phyloP scores from a whole-genome alignment of 1,139 yeast genomes.

The Sugiyamaella sp. region DNA sequence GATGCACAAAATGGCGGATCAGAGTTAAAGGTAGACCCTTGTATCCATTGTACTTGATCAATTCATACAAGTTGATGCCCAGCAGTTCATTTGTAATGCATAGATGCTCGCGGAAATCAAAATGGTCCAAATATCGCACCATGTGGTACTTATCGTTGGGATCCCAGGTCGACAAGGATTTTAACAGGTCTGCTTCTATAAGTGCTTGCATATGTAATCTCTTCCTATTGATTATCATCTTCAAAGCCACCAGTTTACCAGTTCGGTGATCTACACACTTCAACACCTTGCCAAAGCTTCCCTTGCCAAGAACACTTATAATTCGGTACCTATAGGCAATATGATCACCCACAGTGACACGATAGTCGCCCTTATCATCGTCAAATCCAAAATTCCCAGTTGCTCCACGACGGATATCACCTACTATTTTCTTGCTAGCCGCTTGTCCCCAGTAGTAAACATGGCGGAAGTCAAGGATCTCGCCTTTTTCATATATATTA shows the following conservation, averaged over 20 bases:
- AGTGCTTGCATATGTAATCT: conserved; percentile 79
- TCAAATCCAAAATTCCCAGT: conserved; percentile 69
- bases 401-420: conserved; percentile 47
- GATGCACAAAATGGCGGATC: conserved; percentile 54
- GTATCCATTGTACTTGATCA: conserved; percentile 62
- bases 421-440: conserved; percentile 38
- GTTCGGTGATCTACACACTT: conserved; percentile 69
- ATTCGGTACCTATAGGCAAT: conserved; percentile 76
- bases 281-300: conserved; percentile 83
- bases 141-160: conserved; percentile 49
- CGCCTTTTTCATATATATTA: conserved; percentile 56
- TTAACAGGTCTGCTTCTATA: conserved; percentile 72
- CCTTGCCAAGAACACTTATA: conserved; percentile 63
- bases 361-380: conserved; percentile 67
- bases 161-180: conserved; percentile 51
- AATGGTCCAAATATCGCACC: conserved; percentile 65
- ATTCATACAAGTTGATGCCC: conserved; percentile 67
- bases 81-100: conserved; percentile 78
- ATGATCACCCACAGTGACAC: conserved; percentile 64
- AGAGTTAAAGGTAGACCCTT: conserved; percentile 61
- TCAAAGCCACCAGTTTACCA: conserved; percentile 64
- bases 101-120: conserved; percentile 79
- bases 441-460: conserved; percentile 48
- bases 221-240: conserved; percentile 73
- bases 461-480: conserved; percentile 48